Base-by-base conservation (phyloP, 805 yeast species). In the Zygotorulaspora sp. region DNA sequence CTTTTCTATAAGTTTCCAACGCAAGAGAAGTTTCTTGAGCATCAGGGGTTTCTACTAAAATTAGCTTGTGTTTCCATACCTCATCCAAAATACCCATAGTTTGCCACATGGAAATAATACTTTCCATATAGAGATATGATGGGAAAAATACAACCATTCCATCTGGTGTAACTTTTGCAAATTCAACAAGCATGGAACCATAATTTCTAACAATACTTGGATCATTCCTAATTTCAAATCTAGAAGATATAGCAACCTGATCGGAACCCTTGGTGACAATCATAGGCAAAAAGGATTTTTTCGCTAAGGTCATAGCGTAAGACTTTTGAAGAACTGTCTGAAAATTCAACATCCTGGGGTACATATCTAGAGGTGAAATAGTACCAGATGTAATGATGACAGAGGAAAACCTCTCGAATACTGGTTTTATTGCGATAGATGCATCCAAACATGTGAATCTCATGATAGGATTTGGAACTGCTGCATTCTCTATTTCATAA, bases 121-220 rank as follows among this genome's bases (percentile, higher is more conserved):
- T 84, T 62, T 92, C 99, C 98, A 92, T 92, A 61, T 92, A 94
- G 25, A 92, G 70, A 69, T 92, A 92, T 1, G 96, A 84, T 0
- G 99, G 99, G 65, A 92, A 92, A 68, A 92, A 92, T 26, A 92
- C 97, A 33, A 92, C 98, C 74, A 92, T 70, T 3, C 99, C 99
- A 65, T 92, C 99, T 0, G 99, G 99, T 0, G 97, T 90, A 36
- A 87, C 82, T 53, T 92, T 92, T 10, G 97, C 76, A 59, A 88
- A 90, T 62, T 92, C 97, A 33, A 92, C 82, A 39, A 92, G 65
- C 52, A 92, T 69, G 3, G 94, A 85, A 3, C 99, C 99, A 61
- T 92, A 92, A 62, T 92, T 92, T 59, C 99, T 77, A 23, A 92
- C 97, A 38, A 92, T 96, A 53, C 96, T 85, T 4, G 98, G 98